Evolutionary conservation across 257 asterid species (phyloP).

Genomic region (Fraxinus pennsylvanica): DNA sequence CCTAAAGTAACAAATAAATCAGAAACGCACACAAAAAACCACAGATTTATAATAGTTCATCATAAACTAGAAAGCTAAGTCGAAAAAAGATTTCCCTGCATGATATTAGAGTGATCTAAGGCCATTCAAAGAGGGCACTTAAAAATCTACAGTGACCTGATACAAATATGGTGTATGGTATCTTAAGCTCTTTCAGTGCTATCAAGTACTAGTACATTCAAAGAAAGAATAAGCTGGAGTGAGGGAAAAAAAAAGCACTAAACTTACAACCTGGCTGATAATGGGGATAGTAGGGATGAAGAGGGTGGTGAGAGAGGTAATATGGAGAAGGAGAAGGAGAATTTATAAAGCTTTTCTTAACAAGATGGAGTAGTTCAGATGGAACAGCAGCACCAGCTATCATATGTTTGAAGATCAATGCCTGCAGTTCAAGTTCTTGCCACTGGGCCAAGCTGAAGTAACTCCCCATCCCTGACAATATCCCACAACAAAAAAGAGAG

Average conservation of each 20-base stretch:
- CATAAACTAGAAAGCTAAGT: neutral
- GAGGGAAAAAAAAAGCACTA: no score
- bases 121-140: neutral
- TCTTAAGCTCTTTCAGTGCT: no score
- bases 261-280: conserved; percentile 68
- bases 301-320: conserved; percentile 41
- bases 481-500: neutral
- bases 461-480: conserved; percentile 59
- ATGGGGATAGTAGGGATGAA: conserved; percentile 49
- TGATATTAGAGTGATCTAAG: neutral
- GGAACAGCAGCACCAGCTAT: conserved; percentile 79
- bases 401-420: conserved; percentile 80
- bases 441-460: conserved; percentile 81
- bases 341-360: conserved; percentile 63
- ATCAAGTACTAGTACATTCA: neutral
- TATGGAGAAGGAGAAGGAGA: conserved; percentile 44
- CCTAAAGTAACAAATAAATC: neutral
- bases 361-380: conserved; percentile 66
- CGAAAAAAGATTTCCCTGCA: no score
- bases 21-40: neutral
- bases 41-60: neutral
- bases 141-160: no score
- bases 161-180: no score
- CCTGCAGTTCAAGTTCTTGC: conserved; percentile 94
- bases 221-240: neutral